Evolutionary conservation across 176 grass and related monocot species (phyloP).

Genomic region (Elaeis guineensis): DNA sequence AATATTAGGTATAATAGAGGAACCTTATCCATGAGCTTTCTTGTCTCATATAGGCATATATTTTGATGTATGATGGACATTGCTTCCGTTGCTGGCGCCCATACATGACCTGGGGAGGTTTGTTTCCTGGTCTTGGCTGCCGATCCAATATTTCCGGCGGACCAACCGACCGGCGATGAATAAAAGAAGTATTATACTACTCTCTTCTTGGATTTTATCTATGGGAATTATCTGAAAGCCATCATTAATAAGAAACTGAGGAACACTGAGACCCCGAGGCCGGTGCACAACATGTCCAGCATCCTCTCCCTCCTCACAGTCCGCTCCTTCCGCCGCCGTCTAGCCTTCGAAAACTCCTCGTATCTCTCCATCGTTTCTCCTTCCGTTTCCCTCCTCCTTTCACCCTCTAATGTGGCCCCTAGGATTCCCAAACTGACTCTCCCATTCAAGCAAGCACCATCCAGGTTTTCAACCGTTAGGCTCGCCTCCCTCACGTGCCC

Average conservation of each 20-base stretch:
- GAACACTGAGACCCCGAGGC: slow-evolving; percentile 21
- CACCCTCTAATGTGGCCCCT: slow-evolving; percentile 19
- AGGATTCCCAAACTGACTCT: slow-evolving; percentile 9
- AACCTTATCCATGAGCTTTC: too few species aligned
- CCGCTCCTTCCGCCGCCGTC: slow-evolving; percentile 34
- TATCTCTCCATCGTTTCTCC: slow-evolving; percentile 10
- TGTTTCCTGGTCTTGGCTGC: too few species aligned
- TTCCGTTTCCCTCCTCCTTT: slow-evolving; percentile 11
- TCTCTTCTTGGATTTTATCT: too few species aligned
- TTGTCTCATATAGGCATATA: too few species aligned
- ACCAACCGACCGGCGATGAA: too few species aligned
- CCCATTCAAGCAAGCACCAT: slow-evolving; percentile 28
- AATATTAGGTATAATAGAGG: too few species aligned
- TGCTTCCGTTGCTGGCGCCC: too few species aligned
- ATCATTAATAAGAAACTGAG: slow-evolving; percentile 30
- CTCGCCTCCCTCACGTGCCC: slow-evolving; percentile 51
- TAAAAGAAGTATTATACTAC: too few species aligned
- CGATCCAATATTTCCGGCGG: too few species aligned
- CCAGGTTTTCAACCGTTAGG: slow-evolving; percentile 29
- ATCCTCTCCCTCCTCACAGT: slow-evolving; percentile 35
- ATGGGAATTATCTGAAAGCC: slow-evolving; percentile 12
- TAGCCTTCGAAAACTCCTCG: slow-evolving; percentile 30
- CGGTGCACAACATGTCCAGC: slow-evolving; percentile 41
- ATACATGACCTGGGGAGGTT: too few species aligned
- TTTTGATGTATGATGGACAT: too few species aligned